Evolutionary conservation across 2,329 filamentous ascomycete species (phyloP).

Genomic region (Talaromyces sp.): DNA sequence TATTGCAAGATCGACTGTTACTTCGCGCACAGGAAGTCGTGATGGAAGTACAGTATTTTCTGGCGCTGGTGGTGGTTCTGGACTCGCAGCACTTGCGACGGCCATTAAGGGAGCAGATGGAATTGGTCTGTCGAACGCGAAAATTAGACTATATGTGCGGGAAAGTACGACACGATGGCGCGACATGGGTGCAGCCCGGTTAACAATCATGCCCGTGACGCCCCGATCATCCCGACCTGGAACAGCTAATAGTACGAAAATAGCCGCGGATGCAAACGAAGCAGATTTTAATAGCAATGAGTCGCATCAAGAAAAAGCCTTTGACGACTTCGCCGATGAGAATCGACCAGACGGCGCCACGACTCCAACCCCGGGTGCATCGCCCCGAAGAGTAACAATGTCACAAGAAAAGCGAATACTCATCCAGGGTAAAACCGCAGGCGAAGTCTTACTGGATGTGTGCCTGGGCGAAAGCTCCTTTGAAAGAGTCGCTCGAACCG

Average conservation of each 20-base stretch:
- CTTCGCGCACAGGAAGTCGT: conserved; percentile 51
- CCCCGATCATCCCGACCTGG: conserved; percentile 30
- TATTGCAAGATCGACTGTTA: conserved; percentile 73
- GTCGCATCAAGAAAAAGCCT: background rate
- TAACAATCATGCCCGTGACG: conserved; percentile 70
- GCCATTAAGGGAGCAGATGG: conserved; percentile 56
- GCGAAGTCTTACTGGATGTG: conserved; percentile 71
- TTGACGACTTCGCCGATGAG: conserved; percentile 7
- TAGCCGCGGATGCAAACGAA: conserved; percentile 19
- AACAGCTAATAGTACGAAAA: conserved; percentile 47
- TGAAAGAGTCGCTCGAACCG: conserved; percentile 75
- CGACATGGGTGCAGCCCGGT: conserved; percentile 77
- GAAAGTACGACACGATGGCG: conserved; percentile 78
- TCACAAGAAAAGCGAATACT: conserved; percentile 79
- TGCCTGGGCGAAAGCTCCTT: conserved; percentile 82
- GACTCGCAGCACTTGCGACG: conserved; percentile 50
- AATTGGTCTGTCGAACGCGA: conserved; percentile 66
- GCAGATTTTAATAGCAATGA: conserved; percentile 28
- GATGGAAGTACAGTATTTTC: conserved; percentile 59
- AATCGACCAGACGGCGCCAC: conserved; percentile 18
- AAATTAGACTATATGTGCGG: conserved; percentile 80
- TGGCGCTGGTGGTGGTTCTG: conserved; percentile 45
- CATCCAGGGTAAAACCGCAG: conserved; percentile 66
- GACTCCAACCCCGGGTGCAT: conserved; percentile 23
- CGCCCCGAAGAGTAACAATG: conserved; percentile 51